phyloP scores from a whole-genome alignment of 2,329 filamentous ascomycete species.

The Aspergillus sp. region DNA sequence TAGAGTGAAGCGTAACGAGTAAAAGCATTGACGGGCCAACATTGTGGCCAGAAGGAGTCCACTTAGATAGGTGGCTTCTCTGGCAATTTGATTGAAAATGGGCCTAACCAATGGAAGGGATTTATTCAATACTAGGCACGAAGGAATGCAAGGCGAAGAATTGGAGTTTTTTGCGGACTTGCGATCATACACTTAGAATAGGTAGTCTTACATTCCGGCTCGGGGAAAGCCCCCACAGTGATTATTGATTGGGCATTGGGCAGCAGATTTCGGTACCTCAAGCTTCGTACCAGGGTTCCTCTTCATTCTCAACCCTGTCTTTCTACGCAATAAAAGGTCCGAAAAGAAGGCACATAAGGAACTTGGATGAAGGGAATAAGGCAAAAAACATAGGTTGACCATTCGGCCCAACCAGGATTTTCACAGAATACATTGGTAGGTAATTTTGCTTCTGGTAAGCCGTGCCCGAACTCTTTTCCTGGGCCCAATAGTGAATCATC shows the following conservation, averaged over 20 bases:
- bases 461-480: slow-evolving; percentile 7
- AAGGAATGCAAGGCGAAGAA: background rate
- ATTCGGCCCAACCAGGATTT: background rate
- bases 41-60: too few species aligned
- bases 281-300: slow-evolving; percentile 5
- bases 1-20: too few species aligned
- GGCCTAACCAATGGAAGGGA: background rate
- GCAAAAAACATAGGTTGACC: background rate
- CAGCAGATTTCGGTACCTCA: slow-evolving; percentile 18
- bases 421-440: background rate
- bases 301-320: background rate
- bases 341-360: slow-evolving; percentile 2
- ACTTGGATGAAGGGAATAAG: background rate
- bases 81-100: background rate
- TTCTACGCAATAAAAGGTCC: background rate
- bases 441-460: background rate
- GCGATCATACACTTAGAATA: background rate
- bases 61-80: too few species aligned
- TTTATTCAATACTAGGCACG: background rate
- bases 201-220: too few species aligned
- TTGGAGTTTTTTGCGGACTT: background rate
- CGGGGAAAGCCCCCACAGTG: background rate
- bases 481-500: slow-evolving; percentile 11
- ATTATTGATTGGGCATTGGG: slow-evolving; percentile 25
- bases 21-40: too few species aligned